A percentile compares a stretch with the other conserved stretches of the same genome.
Conservation (phyloP, 2,329 filamentous ascomycete species). For the Diaporthe sp. region DNA sequence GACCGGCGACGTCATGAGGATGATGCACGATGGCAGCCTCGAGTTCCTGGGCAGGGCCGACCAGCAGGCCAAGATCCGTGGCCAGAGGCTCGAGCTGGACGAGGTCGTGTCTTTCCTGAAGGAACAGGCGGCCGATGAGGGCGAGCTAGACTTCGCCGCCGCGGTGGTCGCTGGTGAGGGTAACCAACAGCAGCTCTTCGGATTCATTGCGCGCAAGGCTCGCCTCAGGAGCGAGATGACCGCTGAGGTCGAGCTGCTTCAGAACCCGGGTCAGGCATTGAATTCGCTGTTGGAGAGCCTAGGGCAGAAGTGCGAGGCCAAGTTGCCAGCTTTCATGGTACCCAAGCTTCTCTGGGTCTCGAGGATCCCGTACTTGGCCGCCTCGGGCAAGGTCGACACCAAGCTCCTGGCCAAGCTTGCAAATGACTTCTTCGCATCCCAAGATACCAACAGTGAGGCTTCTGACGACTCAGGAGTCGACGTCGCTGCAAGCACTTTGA, state of each 20-base stretch:
- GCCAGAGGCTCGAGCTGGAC: conserved; percentile 41
- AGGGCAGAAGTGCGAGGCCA: conserved; percentile 37
- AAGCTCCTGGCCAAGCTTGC: conserved; percentile 36
- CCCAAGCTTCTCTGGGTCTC: conserved; percentile 44
- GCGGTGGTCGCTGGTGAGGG: conserved; percentile 30
- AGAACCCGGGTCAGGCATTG: conserved; percentile 12
- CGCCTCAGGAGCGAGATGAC: conserved; percentile 38
- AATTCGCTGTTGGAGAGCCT: conserved; percentile 32
- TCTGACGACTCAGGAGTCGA: conserved; percentile 30
- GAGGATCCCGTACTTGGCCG: conserved; percentile 42
- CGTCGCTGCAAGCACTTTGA: conserved; percentile 28
- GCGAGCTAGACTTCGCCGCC: conserved; percentile 41
- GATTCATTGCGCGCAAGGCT: conserved; percentile 40
- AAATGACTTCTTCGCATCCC: conserved; percentile 25
- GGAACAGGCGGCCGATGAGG: conserved; percentile 33
- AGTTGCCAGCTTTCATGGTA: conserved; percentile 45
- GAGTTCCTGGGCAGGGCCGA: conserved; percentile 45
- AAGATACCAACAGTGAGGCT: conserved; percentile 7
- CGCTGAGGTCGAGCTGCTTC: conserved; percentile 38
- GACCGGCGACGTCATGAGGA: conserved; percentile 44
- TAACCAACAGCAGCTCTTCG: conserved; percentile 41
- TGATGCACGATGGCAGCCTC: conserved; percentile 38
- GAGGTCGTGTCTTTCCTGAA: conserved; percentile 42
- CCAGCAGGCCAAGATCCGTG: conserved; percentile 42
- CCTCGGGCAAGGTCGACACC: conserved; percentile 44